Conservation (phyloP, 1,284 basidiomycete species). For the Boletus mariae region DNA sequence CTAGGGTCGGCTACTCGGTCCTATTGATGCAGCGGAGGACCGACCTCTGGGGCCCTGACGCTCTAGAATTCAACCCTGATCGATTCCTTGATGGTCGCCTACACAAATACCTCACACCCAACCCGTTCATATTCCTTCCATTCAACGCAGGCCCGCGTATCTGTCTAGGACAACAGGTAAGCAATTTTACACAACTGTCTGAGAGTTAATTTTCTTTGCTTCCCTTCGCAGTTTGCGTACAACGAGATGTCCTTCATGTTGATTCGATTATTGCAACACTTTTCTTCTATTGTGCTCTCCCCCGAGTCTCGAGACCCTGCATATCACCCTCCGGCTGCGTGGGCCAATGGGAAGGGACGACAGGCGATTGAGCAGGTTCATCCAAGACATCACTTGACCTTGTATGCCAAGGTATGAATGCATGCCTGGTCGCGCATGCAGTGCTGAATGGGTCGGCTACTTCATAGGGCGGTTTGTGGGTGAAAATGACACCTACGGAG, state of each 20-base stretch:
- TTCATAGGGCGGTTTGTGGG: constrained; percentile 29
- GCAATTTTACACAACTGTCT: neutral
- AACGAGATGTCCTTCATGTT: constrained; percentile 68
- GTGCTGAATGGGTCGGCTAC: neutral
- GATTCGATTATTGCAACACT: constrained; percentile 59
- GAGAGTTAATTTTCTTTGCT: neutral
- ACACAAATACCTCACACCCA: constrained; percentile 28
- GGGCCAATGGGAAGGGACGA: constrained; percentile 40
- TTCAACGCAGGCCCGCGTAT: constrained; percentile 51
- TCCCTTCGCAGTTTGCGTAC: constrained; percentile 53
- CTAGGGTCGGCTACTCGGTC: constrained; percentile 49
- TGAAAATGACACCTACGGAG: constrained; percentile 27
- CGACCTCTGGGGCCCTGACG: constrained; percentile 67
- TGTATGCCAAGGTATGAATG: constrained; percentile 40
- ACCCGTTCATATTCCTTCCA: constrained; percentile 47
- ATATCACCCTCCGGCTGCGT: constrained; percentile 42
- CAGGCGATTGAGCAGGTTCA: constrained; percentile 47
- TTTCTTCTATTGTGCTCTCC: constrained; percentile 48
- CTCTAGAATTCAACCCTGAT: constrained; percentile 44
- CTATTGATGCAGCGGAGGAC: constrained; percentile 59
- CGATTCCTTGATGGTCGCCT: constrained; percentile 43
- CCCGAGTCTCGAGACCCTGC: constrained; percentile 43
- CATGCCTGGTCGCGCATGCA: neutral
- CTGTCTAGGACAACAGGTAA: constrained; percentile 41
- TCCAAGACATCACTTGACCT: constrained; percentile 52